These are phyloP conservation scores for Dactylis glomerata DNA, from an alignment of 176 grass and related monocot species.

Conservation along the genomic window DNA sequence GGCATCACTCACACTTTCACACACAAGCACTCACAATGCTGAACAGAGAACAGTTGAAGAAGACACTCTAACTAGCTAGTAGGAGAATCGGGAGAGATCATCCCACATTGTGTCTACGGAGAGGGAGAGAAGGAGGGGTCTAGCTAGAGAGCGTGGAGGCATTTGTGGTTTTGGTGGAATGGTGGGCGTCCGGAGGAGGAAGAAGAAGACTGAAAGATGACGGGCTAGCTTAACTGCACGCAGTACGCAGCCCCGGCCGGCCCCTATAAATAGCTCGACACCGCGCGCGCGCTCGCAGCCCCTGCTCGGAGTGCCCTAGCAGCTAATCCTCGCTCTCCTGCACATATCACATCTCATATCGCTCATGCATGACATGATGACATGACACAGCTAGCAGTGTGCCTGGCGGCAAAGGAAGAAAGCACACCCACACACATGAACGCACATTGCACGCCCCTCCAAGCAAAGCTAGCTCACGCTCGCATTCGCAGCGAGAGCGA, in stretches of 20 bases:
- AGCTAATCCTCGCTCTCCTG: neutral
- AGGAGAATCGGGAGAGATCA: neutral
- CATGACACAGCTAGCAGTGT: neutral
- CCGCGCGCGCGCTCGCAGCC: neutral
- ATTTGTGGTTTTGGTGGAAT: neutral
- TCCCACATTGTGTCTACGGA: neutral
- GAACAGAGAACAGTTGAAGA: neutral
- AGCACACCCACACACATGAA: constrained; percentile 18
- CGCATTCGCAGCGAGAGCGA: neutral
- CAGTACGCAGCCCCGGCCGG: neutral
- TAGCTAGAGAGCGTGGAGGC: neutral
- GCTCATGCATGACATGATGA: neutral
- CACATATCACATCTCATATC: neutral
- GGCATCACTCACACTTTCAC: neutral
- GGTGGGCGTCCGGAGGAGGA: neutral
- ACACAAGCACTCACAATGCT: neutral
- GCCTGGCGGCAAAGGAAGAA: neutral
- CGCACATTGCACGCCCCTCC: constrained; percentile 47
- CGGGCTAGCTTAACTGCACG: neutral
- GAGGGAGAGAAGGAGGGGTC: neutral
- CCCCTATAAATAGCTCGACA: constrained; percentile 6
- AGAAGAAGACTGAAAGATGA: neutral
- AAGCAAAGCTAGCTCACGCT: neutral
- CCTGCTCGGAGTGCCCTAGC: neutral
- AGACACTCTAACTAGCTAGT: neutral